A percentile compares a stretch with the other conserved stretches of the same genome.
These are phyloP conservation scores for Talaromyces marneffei DNA, from an alignment of 2,329 filamentous ascomycete species.

Conservation along the genomic window DNA sequence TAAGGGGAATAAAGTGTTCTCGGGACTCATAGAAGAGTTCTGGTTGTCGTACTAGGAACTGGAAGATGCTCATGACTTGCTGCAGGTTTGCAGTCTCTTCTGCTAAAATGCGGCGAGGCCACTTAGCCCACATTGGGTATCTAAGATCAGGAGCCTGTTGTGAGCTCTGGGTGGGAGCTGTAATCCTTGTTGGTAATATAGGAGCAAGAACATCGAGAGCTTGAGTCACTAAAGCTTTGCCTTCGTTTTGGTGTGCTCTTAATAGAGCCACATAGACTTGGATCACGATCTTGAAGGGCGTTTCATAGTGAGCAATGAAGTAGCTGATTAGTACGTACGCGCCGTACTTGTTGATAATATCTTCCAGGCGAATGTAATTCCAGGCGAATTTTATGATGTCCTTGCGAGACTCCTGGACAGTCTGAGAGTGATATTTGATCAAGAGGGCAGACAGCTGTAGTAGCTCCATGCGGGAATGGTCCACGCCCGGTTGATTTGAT, in stretches of 20 bases:
- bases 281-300: slow-evolving; percentile 87
- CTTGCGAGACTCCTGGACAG: slow-evolving; percentile 86
- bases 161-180: slow-evolving; percentile 28
- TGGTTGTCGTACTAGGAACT: slow-evolving; percentile 88
- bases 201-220: slow-evolving; percentile 93
- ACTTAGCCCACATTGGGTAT: slow-evolving; percentile 77
- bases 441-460: slow-evolving; percentile 91
- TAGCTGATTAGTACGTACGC: slow-evolving; percentile 96
- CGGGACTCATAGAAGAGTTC: slow-evolving; percentile 91
- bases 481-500: slow-evolving; percentile 74
- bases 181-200: slow-evolving; percentile 79
- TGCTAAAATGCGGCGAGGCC: slow-evolving; percentile 81
- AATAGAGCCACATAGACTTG: slow-evolving; percentile 91
- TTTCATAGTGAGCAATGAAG: slow-evolving; percentile 96
- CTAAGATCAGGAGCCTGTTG: slow-evolving; percentile 63
- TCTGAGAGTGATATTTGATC: slow-evolving; percentile 86
- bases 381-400: slow-evolving; percentile 99
- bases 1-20: slow-evolving; percentile 82
- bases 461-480: slow-evolving; percentile 93
- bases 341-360: slow-evolving; percentile 98
- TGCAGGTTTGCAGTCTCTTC: slow-evolving; percentile 94
- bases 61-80: slow-evolving; percentile 95
- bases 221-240: slow-evolving; percentile 84
- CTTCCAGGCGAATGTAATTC: slow-evolving; percentile 97
- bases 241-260: slow-evolving; percentile 91